phyloP scores from a whole-genome alignment of 768 basidiomycete species.

The Rhizopogon sp. region DNA sequence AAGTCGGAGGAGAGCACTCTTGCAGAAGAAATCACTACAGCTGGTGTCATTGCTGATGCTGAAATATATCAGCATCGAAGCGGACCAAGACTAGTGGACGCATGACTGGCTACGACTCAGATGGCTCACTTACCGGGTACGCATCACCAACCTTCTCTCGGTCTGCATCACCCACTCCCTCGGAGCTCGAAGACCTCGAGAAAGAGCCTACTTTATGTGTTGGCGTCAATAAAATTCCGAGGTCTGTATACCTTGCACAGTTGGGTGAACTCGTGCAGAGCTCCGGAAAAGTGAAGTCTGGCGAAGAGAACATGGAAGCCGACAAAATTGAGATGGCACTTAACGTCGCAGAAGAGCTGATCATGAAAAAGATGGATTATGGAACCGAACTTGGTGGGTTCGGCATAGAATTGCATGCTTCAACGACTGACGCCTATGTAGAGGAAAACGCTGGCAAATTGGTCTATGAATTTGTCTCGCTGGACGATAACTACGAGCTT shows the following conservation, averaged over 20 bases:
- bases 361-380: slow-evolving; percentile 77
- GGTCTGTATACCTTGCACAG: slow-evolving; percentile 89
- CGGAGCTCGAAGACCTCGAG: slow-evolving; percentile 78
- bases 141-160: slow-evolving; percentile 60
- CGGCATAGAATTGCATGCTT: background rate
- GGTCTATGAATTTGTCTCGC: slow-evolving; percentile 59
- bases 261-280: slow-evolving; percentile 72
- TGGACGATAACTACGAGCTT: slow-evolving; percentile 83
- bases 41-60: slow-evolving; percentile 1
- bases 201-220: slow-evolving; percentile 79
- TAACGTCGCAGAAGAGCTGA: slow-evolving; percentile 72
- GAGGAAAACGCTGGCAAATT: slow-evolving; percentile 90
- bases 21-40: slow-evolving; percentile 7
- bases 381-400: slow-evolving; percentile 80
- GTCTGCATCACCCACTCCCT: slow-evolving; percentile 75
- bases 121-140: slow-evolving; percentile 79
- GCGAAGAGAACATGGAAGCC: slow-evolving; percentile 60
- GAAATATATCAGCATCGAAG: background rate
- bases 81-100: background rate
- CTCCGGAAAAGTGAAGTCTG: slow-evolving; percentile 42
- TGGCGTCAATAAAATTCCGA: slow-evolving; percentile 60
- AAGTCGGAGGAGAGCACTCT: slow-evolving; percentile 4
- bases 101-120: slow-evolving; percentile 57
- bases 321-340: slow-evolving; percentile 80
- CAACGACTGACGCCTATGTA: slow-evolving; percentile 25